Evolutionary conservation across 2,329 filamentous ascomycete species (phyloP).

Genomic region (Penicillium sp.): DNA sequence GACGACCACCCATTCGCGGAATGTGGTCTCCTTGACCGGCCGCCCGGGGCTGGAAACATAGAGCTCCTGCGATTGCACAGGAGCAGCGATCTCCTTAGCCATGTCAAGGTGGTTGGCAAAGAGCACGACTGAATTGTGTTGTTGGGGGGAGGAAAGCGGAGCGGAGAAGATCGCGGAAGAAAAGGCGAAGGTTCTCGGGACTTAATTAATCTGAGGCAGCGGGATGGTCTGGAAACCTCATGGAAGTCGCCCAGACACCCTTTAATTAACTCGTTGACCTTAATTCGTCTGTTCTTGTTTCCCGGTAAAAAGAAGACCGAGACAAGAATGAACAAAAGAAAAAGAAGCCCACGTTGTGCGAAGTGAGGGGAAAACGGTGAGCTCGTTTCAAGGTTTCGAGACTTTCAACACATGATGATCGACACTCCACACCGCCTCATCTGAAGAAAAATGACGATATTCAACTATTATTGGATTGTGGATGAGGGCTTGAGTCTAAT

Average conservation of each 20-base stretch:
- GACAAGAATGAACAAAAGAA: background rate
- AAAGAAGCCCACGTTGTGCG: conserved; percentile 8
- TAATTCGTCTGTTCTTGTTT: background rate
- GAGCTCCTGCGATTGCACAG: conserved; percentile 32
- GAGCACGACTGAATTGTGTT: conserved; percentile 6
- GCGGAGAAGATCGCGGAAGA: conserved; percentile 6
- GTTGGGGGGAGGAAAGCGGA: background rate
- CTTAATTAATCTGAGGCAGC: conserved; percentile 18
- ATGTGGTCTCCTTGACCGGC: conserved; percentile 36
- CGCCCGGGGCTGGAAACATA: conserved; percentile 34
- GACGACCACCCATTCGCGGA: conserved; percentile 61
- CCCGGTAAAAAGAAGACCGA: background rate
- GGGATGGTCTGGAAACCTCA: conserved; percentile 18
- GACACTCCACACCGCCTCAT: conserved; percentile 22
- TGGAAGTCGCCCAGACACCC: conserved; percentile 10
- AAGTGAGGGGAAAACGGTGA: conserved; percentile 15
- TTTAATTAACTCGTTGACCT: background rate
- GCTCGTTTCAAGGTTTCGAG: conserved; percentile 21
- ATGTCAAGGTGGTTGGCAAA: conserved; percentile 21
- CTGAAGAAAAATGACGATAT: conserved; percentile 1
- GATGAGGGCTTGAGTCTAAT: background rate
- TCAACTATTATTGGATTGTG: background rate
- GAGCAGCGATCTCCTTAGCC: conserved; percentile 31
- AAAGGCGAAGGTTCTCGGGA: conserved; percentile 10
- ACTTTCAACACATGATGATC: conserved; percentile 13